A percentile compares a stretch with the other conserved stretches of the same genome.
Evolutionary conservation across 305 asterid species (phyloP).

Genomic region (Plantago rigida): DNA sequence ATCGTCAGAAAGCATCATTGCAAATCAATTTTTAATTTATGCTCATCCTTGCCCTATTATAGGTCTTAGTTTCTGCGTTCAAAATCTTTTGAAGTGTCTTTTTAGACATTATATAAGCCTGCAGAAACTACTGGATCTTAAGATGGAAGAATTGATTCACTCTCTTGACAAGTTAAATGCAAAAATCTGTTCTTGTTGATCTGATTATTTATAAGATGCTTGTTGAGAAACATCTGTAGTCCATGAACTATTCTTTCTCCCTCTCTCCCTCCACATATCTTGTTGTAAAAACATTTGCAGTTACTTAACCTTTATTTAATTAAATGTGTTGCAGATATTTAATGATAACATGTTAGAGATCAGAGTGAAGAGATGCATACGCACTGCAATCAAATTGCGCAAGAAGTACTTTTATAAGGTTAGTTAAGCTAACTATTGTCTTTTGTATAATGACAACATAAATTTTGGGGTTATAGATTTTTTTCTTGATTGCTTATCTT

Average conservation of each 20-base stretch:
- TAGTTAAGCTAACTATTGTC: slow-evolving; percentile 22
- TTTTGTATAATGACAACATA: background rate
- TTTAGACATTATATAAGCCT: too few relatives aligned
- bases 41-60: too few relatives aligned
- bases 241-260: slow-evolving; percentile 8
- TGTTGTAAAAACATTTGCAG: slow-evolving; percentile 36
- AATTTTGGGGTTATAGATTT: background rate
- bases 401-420: slow-evolving; percentile 91
- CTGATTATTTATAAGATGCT: slow-evolving; percentile 14
- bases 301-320: slow-evolving; percentile 36
- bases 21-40: too few relatives aligned
- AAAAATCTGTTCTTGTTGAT: slow-evolving; percentile 11
- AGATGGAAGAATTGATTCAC: background rate
- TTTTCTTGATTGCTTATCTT: background rate
- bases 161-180: background rate
- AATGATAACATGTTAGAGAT: slow-evolving; percentile 72
- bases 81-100: too few relatives aligned
- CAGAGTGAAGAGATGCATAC: slow-evolving; percentile 83
- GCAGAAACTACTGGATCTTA: too few relatives aligned
- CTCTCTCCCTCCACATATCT: slow-evolving; percentile 19
- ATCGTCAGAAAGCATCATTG: too few relatives aligned
- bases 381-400: slow-evolving; percentile 81
- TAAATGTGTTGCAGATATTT: slow-evolving; percentile 54
- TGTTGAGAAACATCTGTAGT: slow-evolving; percentile 17
- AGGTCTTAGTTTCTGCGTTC: too few relatives aligned